A percentile compares a stretch with the other conserved stretches of the same genome.
phyloP scores from a whole-genome alignment of 495 filamentous ascomycete genomes.

The Aspergillus ostianus region DNA sequence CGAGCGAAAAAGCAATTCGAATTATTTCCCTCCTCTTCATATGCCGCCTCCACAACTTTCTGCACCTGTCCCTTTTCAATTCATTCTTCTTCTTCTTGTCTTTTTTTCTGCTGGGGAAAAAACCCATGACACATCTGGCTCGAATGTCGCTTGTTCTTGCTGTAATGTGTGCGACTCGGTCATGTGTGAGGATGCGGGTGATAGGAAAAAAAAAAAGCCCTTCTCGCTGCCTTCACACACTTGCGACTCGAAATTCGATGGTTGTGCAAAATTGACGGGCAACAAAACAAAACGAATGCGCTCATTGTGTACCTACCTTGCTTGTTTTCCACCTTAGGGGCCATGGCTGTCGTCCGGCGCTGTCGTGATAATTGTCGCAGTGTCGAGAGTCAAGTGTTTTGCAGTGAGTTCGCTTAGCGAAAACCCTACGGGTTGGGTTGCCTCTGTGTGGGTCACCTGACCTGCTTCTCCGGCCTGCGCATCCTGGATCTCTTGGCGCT shows the following conservation, averaged over 20 bases:
- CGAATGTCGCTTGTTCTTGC: background rate
- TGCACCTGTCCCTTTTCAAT: background rate
- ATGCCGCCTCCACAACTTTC: background rate
- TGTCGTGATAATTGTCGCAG: conserved; percentile 51
- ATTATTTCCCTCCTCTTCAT: background rate
- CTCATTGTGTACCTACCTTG: conserved; percentile 57
- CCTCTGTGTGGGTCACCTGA: conserved; percentile 51
- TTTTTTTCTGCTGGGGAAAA: background rate
- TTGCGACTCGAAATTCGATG: conserved; percentile 30
- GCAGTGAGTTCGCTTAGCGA: conserved; percentile 46
- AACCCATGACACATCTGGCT: background rate
- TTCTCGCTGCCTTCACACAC: conserved; percentile 3
- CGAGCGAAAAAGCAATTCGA: background rate
- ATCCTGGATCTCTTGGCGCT: conserved; percentile 21
- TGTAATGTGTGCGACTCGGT: background rate
- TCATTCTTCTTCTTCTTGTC: background rate
- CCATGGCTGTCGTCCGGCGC: conserved; percentile 62
- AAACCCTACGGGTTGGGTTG: conserved; percentile 35
- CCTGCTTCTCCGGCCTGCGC: conserved; percentile 15
- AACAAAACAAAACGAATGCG: conserved; percentile 16
- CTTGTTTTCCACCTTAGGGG: conserved; percentile 64
- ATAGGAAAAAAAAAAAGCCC: background rate
- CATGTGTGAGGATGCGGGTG: background rate
- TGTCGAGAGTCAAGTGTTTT: conserved; percentile 44
- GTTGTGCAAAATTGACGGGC: conserved; percentile 19